Base-by-base conservation (phyloP, 2,329 filamentous ascomycete genomes). In the Fusarium sp. region DNA sequence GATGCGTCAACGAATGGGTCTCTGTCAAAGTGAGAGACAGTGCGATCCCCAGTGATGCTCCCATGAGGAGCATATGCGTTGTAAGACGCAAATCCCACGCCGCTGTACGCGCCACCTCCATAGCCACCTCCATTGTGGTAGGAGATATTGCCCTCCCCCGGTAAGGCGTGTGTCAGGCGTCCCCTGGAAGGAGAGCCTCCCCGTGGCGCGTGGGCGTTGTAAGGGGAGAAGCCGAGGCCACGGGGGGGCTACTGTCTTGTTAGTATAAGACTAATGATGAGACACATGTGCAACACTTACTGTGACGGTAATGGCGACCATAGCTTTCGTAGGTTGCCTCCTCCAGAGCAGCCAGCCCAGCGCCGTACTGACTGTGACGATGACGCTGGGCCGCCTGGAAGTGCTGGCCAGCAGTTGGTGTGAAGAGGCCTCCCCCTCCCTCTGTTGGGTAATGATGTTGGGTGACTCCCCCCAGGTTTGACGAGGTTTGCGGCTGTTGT, bases 131-230 rank as follows among this genome's bases (percentile, higher is more conserved):
- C 34, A 10, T 38, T 11, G 9, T 52, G 50, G 6, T 52, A 52
- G 5, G 24, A 27, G 2, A 52, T 34, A 1, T 34, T 27, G 20
- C 24, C 16, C 44, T 88, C 87, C 18, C 88, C 86, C 1, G 8
- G 89, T 90, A 43, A 90, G 70, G 53, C 86, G 87, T 11, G 89
- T 91, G 63, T 91, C 89, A 0, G 90, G 90, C 8, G 91, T 92
- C 18, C 85, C 87, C 72, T 88, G 85, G 75, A 84, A 85, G 14
- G 89, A 90, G 54, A 22, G 20, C 14, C 20, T 44, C 20, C 14
- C 42, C 14, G 20, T 44, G 22, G n/a, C 20, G 20, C 42, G 32
- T 34, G 32, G 32, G 32, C 6, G 32, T 34, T 34, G 16, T 34
- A 34, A 34, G 16, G 16, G 16, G 8, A 18, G 16, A 34, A 34